Evolutionary conservation across 441 rosid species (phyloP).

Genomic region (Croton laevigatus): DNA sequence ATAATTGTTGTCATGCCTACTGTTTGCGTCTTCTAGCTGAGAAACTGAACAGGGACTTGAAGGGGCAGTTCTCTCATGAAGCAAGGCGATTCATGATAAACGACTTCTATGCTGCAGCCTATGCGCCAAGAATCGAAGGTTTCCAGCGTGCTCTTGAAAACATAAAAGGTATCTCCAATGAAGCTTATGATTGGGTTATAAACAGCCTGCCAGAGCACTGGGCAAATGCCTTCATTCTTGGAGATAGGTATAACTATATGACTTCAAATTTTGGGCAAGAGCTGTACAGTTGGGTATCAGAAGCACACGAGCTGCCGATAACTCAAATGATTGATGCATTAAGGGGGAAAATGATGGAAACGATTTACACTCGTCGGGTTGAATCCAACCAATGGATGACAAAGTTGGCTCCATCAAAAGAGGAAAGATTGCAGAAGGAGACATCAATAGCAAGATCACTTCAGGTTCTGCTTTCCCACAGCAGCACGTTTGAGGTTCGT

Average conservation of each 20-base stretch:
- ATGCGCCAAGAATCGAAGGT: constrained; percentile 25
- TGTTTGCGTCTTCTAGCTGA: constrained; percentile 30
- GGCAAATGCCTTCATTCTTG: constrained; percentile 41
- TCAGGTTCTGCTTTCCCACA: constrained; percentile 30
- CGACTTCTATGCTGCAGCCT: constrained; percentile 30
- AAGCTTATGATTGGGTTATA: constrained; percentile 42
- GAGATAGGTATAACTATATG: constrained; percentile 40
- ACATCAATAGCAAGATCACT: constrained; percentile 24
- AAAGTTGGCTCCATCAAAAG: constrained; percentile 27
- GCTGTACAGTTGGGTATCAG: constrained; percentile 30
- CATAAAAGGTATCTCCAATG: constrained; percentile 38
- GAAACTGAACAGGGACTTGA: constrained; percentile 26
- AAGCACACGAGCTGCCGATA: constrained; percentile 29
- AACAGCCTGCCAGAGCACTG: constrained; percentile 43
- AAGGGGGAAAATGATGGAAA: constrained; percentile 31
- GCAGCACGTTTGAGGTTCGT: constrained; percentile 39
- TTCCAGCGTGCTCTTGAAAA: constrained; percentile 29
- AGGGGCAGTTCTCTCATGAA: constrained; percentile 32
- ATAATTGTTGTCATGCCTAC: constrained; percentile 24
- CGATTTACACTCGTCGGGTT: constrained; percentile 20
- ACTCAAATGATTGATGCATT: constrained; percentile 25
- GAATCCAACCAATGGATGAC: constrained; percentile 28
- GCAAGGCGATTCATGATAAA: constrained; percentile 32
- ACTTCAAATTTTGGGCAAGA: constrained; percentile 38
- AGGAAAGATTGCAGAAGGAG: constrained; percentile 26